Evolutionary conservation across 2,329 filamentous ascomycete genomes (phyloP).

Genomic region (Neopestalotiopsis sp.): DNA sequence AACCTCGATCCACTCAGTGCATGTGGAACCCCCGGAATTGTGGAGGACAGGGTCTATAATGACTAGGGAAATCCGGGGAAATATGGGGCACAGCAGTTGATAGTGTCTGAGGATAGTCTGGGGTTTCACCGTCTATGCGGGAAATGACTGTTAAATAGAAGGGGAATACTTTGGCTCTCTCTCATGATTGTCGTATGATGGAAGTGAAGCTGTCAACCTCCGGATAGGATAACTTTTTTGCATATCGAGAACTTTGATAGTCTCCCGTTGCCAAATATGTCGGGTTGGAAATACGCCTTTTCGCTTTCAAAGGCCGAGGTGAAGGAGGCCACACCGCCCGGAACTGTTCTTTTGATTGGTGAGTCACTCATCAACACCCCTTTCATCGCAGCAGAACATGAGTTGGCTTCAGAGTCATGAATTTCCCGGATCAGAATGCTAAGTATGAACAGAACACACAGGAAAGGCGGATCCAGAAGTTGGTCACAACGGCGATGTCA

Average conservation of each 20-base stretch:
- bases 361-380: not conserved
- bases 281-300: slow-evolving; percentile 29
- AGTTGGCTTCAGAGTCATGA: not conserved
- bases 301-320: slow-evolving; percentile 28
- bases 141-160: not conserved
- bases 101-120: not conserved
- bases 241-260: not conserved
- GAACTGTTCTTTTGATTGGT: slow-evolving; percentile 29
- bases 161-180: not conserved
- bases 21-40: not conserved
- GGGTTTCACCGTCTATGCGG: not conserved
- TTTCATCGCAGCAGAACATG: too few relatives aligned
- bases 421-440: not conserved
- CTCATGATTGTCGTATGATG: slow-evolving; percentile 5
- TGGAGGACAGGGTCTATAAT: slow-evolving; percentile 9
- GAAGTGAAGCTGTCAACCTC: not conserved
- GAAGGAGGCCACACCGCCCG: slow-evolving; percentile 24
- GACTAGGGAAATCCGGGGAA: slow-evolving; percentile 7
- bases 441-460: not conserved
- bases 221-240: not conserved
- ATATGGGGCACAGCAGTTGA: not conserved
- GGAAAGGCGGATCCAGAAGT: slow-evolving; percentile 5
- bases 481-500: slow-evolving; percentile 14
- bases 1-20: slow-evolving; percentile 4
- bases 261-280: slow-evolving; percentile 8